Base-by-base conservation (phyloP, 2,329 filamentous ascomycete species). In the Raffaelea ambrosiae region DNA sequence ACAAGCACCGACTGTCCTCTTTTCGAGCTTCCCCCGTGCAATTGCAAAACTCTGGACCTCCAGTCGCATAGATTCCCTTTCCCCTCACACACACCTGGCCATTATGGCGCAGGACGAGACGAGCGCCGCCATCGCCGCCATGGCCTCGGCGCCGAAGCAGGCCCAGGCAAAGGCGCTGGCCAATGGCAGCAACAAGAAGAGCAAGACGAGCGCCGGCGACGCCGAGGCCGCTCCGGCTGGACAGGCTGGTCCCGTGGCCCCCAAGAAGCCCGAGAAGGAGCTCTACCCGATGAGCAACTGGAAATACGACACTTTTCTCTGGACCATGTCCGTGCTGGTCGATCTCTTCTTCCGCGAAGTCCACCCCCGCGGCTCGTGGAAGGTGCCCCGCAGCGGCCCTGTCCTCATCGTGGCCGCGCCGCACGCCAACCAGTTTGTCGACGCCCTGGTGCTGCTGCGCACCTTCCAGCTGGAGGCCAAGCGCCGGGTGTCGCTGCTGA, bases 321-420 rank as follows among this genome's bases (percentile, higher is more conserved):
- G 86, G 76, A 74, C 75, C 43, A 84, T 89, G 62, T 86, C 84
- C 39, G 79, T 97, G 54, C 74, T 97, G 46, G 83, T 94, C 55
- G 93, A 98, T 66, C 81, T 96, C 56, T 98, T 98, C 79, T 98
- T 98, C 73, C 84, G 93, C 57, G 93, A 98, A 68, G 88, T 98
- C 16, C 90, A 97, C 63, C 93, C 93, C 13, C 80, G 93, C 55
- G 89, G 89, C 56, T 88, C 90, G 53, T 98, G 93, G 89, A 91
- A 90, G 66, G 86, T 98, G 40, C 93, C 93, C 40, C 82, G 85
- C 59, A 78, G 81, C 53, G 93, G 90, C 0, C 90, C 93, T 1
- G 80, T 98, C 53, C 87, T 98, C 51, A 93, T 98, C 60, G 93
- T 98, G 56, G 93, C 90, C 40, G 93, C 91, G 47, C 93, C 93